Evolutionary conservation across 164 flowering plant genomes (phyloP).

Genomic region (Nymphaea colorata): DNA sequence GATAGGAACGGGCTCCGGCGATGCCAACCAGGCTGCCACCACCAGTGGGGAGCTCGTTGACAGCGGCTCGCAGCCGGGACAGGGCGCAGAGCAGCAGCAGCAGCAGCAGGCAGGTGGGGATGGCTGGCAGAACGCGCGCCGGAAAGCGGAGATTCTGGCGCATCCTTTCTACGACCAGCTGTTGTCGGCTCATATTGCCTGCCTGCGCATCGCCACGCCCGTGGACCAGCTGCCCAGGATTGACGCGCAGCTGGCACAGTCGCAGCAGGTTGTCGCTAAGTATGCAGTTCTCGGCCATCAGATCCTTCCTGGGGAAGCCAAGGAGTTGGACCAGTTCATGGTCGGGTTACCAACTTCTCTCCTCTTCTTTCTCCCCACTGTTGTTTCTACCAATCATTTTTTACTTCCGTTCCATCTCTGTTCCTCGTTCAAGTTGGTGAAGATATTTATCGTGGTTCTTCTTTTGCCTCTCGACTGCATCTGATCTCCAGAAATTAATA

Average conservation of each 20-base stretch:
- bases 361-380: background rate
- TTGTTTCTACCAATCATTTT: background rate
- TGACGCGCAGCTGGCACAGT: slow-evolving; percentile 64
- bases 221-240: slow-evolving; percentile 74
- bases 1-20: slow-evolving; percentile 8
- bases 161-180: slow-evolving; percentile 66
- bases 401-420: too few species aligned
- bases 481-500: too few species aligned
- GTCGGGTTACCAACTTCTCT: slow-evolving; percentile 12
- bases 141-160: slow-evolving; percentile 45
- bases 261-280: slow-evolving; percentile 53
- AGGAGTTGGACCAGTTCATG: slow-evolving; percentile 70
- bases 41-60: slow-evolving; percentile 9
- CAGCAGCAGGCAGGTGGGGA: slow-evolving; percentile 13
- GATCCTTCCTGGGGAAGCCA: slow-evolving; percentile 29
- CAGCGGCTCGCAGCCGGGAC: slow-evolving; percentile 15
- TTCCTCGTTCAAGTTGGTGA: too few species aligned
- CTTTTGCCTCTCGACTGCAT: too few species aligned
- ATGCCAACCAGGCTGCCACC: slow-evolving; percentile 13
- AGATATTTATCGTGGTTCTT: too few species aligned
- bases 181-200: slow-evolving; percentile 53
- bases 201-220: slow-evolving; percentile 62
- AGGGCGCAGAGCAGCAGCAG: slow-evolving; percentile 12
- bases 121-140: slow-evolving; percentile 44
- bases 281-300: slow-evolving; percentile 39